Evolutionary conservation across 2,329 filamentous ascomycete species (phyloP), one percentile per base, ranked within the genome.

Genomic region (Didymella arachidicola): DNA sequence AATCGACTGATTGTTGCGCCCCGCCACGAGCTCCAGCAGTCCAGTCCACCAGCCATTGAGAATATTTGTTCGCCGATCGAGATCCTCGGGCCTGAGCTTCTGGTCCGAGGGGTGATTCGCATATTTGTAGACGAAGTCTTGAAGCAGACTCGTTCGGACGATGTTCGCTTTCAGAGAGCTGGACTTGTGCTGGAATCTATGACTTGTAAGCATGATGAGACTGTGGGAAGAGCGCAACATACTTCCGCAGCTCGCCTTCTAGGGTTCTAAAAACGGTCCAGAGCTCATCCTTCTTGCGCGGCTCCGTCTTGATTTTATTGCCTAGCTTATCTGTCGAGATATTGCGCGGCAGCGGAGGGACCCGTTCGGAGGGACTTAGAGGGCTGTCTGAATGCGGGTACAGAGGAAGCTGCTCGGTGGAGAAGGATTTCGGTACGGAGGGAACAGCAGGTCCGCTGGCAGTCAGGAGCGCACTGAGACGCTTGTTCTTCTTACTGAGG

Each of bases 11-110:
- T 89, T 88, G 72, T 89, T 86, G 61, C 86, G 85, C 30, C 89
- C 90, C 64, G 93, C 88, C 25, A 97, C 84, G 81, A 96, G 87
- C 59, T 95, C 92, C 55, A 97, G 79, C 38, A 97, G 80, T 1
- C 86, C 88, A 42, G 84, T 89, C 93, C 93, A 97, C 93, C 93
- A 97, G 72, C 91, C 93, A 74, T 95, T 92, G 57, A 97, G 79
- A 46, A 96, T 91, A 43, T 87, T 87, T 2, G 90, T 86, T 59
- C 93, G 85, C 34, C 90, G 86, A 69, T 97, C 93, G 43, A 97
- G 78, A 72, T 96, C 92, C 78, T 96, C 92, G 2, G 91, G 83
- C n/a, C 85, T 81, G 44, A 97, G 80, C 16, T 75, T 80, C 62
- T 81, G 82, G 67, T 86, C 89, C 8, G 90, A 92, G 1, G 86